These are phyloP conservation scores for Aquilaria agallochum DNA, from an alignment of 441 rosid genomes.

Conservation along the genomic window DNA sequence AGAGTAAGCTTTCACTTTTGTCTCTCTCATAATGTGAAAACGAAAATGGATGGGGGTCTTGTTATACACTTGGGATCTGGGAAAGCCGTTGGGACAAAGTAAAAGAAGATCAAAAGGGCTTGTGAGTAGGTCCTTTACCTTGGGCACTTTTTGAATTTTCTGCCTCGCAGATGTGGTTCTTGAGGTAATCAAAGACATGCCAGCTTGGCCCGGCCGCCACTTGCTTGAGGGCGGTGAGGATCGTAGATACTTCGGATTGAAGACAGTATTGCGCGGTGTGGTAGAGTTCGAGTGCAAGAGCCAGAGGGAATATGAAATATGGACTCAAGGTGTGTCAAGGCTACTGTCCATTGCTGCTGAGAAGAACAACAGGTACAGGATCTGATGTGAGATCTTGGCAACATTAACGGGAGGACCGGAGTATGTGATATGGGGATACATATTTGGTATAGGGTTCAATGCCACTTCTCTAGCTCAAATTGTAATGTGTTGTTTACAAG, in stretches of 20 bases:
- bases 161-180: constrained; percentile 55
- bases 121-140: constrained; percentile 10
- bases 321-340: constrained; percentile 95
- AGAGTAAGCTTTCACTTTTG: constrained; percentile 66
- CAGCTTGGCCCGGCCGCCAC: constrained; percentile 94
- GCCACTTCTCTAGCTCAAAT: constrained; percentile 5
- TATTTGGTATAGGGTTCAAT: background rate
- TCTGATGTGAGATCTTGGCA: constrained; percentile 24
- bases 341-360: constrained; percentile 77
- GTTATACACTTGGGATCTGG: constrained; percentile 56
- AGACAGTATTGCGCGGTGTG: constrained; percentile 53
- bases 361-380: constrained; percentile 48
- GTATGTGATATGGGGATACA: too few relatives aligned
- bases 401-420: background rate
- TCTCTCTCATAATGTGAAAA: constrained; percentile 43
- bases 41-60: constrained; percentile 48
- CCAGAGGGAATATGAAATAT: constrained; percentile 83
- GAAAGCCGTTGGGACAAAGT: constrained; percentile 33
- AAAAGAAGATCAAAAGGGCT: constrained; percentile 28
- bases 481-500: background rate
- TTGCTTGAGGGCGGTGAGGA: constrained; percentile 82
- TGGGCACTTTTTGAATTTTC: constrained; percentile 15
- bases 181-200: constrained; percentile 73
- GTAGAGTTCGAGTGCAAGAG: constrained; percentile 83
- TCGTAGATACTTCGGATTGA: constrained; percentile 74